Percentiles rank a stretch among this genome's conserved stretches.
Conservation (phyloP, 768 basidiomycete genomes). For the Pleurotus eryngii region DNA sequence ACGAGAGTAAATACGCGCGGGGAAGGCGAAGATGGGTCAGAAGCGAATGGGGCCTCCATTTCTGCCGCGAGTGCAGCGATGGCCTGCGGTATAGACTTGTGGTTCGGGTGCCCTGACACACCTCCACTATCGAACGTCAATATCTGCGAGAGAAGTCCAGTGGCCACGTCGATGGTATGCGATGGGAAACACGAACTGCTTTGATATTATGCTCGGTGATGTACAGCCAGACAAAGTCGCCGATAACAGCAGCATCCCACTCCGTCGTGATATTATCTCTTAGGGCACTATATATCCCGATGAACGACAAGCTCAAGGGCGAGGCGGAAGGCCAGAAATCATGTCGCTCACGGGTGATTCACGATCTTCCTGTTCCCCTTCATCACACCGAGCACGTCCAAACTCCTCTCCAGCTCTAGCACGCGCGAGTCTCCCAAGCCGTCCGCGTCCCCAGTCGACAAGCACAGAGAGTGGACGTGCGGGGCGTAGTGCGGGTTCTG, state of each 20-base stretch:
- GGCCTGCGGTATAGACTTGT: conserved; percentile 64
- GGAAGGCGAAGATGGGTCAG: not conserved
- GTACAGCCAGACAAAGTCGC: conserved; percentile 55
- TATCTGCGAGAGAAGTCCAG: conserved; percentile 45
- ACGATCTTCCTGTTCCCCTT: conserved; percentile 53
- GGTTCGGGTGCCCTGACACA: conserved; percentile 86
- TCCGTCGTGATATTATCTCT: conserved; percentile 67
- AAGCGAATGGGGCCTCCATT: not conserved
- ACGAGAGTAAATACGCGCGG: conserved; percentile 54
- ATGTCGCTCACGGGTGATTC: conserved; percentile 63
- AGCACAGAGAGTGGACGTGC: conserved; percentile 60
- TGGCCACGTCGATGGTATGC: not conserved
- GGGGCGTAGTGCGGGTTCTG: conserved; percentile 8
- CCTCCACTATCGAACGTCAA: conserved; percentile 81
- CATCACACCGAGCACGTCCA: conserved; percentile 65
- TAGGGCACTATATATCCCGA: conserved; percentile 40
- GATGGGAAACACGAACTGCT: conserved; percentile 41
- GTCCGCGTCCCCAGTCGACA: conserved; percentile 79
- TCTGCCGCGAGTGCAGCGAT: conserved; percentile 39
- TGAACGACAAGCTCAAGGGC: conserved; percentile 8
- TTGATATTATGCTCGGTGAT: conserved; percentile 57
- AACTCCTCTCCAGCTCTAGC: conserved; percentile 58
- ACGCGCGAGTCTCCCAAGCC: conserved; percentile 63
- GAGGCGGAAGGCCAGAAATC: not conserved
- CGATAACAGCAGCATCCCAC: conserved; percentile 65